phyloP scores from a whole-genome alignment of 331 rosid genomes.

The Ulmus americana region DNA sequence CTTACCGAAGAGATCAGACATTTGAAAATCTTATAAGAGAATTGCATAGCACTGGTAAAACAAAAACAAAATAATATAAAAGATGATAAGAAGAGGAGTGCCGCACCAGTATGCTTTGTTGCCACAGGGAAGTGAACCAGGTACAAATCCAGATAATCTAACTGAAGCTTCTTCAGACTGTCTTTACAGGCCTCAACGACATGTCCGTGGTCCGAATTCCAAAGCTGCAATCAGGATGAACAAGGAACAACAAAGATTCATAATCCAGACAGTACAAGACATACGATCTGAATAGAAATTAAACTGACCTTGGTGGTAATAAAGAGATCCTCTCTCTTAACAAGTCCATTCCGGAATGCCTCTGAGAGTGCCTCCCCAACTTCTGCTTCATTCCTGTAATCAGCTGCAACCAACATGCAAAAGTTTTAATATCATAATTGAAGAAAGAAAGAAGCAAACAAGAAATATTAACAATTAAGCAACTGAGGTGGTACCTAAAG shows the following conservation, averaged over 20 bases:
- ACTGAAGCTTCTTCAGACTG: conserved; percentile 71
- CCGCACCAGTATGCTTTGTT: conserved; percentile 60
- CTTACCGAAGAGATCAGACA: not conserved
- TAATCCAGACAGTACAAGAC: not conserved
- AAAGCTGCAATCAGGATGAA: conserved; percentile 52
- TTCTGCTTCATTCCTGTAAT: conserved; percentile 72
- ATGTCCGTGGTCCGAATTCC: conserved; percentile 98
- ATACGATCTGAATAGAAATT: not conserved
- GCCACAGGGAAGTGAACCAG: conserved; percentile 87
- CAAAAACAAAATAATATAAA: not conserved
- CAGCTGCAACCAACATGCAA: conserved; percentile 50
- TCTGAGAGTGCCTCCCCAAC: conserved; percentile 84
- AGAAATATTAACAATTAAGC: not conserved
- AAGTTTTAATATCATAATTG: not conserved
- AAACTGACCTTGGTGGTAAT: conserved; percentile 70
- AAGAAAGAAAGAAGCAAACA: too few relatives aligned
- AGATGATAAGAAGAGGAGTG: not conserved
- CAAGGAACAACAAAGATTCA: conserved; percentile 8
- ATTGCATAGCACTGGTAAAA: not conserved
- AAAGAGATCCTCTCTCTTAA: conserved; percentile 82
- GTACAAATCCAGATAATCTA: conserved; percentile 74
- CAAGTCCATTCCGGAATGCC: conserved; percentile 61
- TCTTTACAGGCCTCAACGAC: conserved; percentile 81
- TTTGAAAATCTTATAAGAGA: not conserved
- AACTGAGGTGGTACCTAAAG: not conserved